Evolutionary conservation across 2,329 filamentous ascomycete genomes (phyloP).

Genomic region (Monosporascus sp.): DNA sequence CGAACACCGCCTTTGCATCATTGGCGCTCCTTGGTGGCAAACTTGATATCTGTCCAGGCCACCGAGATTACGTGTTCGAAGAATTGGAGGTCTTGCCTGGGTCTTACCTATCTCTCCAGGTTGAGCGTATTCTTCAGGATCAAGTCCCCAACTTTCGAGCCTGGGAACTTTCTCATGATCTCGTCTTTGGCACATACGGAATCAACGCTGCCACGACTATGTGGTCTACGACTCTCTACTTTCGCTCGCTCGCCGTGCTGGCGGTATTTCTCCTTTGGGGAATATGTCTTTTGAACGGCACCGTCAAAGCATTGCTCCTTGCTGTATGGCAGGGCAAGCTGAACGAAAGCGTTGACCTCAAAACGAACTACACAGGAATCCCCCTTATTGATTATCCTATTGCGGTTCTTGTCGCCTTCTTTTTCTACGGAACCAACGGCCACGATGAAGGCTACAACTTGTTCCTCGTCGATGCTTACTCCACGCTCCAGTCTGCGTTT

Average conservation of each 20-base stretch:
- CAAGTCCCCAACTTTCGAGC: too few species aligned
- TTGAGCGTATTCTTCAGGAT: too few species aligned
- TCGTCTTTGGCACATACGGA: too few species aligned
- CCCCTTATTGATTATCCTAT: slow-evolving; percentile 19
- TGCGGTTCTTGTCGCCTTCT: slow-evolving; percentile 19
- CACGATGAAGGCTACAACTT: slow-evolving; percentile 17
- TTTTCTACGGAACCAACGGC: slow-evolving; percentile 20
- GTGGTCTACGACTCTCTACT: not conserved
- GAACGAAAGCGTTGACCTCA: slow-evolving; percentile 13
- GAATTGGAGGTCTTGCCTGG: too few species aligned
- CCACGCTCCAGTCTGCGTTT: slow-evolving; percentile 18
- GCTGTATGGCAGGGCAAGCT: slow-evolving; percentile 15
- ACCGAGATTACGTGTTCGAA: too few species aligned
- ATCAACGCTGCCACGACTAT: not conserved
- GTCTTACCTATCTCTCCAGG: too few species aligned
- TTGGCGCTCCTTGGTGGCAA: too few species aligned
- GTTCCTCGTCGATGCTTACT: slow-evolving; percentile 20
- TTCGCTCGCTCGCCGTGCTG: slow-evolving; percentile 4
- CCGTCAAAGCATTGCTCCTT: slow-evolving; percentile 14
- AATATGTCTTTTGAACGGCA: slow-evolving; percentile 17
- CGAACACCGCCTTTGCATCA: too few species aligned
- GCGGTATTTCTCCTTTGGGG: slow-evolving; percentile 18
- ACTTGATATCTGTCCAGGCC: too few species aligned
- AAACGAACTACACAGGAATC: slow-evolving; percentile 20
- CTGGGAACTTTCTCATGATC: too few species aligned